Base-by-base conservation (phyloP, 805 yeast species). In the Wickerhamiella kurtzmanii region DNA sequence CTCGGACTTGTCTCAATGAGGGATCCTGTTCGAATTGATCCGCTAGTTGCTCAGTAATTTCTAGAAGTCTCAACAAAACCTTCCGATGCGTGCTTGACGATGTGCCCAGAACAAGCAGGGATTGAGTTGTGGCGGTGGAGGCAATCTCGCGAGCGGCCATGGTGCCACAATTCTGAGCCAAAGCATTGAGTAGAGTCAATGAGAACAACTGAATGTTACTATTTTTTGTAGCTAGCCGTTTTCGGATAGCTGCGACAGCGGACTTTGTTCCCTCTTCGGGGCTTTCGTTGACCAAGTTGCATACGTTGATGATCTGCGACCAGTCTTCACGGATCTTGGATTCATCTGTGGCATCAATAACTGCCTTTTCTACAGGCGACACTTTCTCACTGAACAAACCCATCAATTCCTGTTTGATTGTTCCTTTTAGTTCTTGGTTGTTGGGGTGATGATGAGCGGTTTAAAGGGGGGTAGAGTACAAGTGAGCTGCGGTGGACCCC, bases 151-250 rank as follows among this genome's bases (percentile, higher is more conserved):
- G 78, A 54, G 75, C 76, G 66, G 77, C 71, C 59, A 77, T 70
- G 11, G 85, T 75, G 2, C 88, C 88, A 61, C 89, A 81, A 60
- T 82, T 82, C 59, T 81, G 86, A 2, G 86, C 84, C 22, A 82
- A 56, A 4, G 86, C 75, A 22, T 73, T 71, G 18, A 79, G 56
- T 40, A 68, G 58, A 8, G 70, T 65, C 44, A 82, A 57, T 0
- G 82, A 64, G 57, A 83, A 70, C 44, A 82, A 61, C 37, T 79
- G 73, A 2, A 79, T 77, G 59, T 82, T 82, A 18, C 83, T 88
- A 56, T 79, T 79, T 22, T 44, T 42, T 67, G 64, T 35, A 68
- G 64, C 64, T 21, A 82, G 63, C 44, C 81, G 70, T 35, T 67
- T 63, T 48, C 68, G 65, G 16, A 81, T 60, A 1, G 74, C 60